Percentiles rank a stretch among this genome's conserved stretches.
Conservation (phyloP, 768 basidiomycete genomes). For the Russula abietina region DNA sequence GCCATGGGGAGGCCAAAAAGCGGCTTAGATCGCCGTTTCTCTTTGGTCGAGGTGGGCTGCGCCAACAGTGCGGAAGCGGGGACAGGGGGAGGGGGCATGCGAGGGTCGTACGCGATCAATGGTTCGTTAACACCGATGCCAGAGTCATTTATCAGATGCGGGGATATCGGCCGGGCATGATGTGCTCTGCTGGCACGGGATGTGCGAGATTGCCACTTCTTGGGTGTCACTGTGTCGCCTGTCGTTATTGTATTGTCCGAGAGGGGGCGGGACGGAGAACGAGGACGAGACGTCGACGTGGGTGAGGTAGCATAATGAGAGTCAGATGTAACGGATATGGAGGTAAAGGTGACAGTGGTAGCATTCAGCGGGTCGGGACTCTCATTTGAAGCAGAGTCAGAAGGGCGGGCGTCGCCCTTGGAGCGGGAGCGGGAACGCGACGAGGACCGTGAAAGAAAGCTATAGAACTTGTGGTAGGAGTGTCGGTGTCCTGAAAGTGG, state of each 20-base stretch:
- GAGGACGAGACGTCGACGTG: slow-evolving; percentile 42
- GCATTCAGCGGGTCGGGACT: slow-evolving; percentile 23
- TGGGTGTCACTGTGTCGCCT: slow-evolving; percentile 52
- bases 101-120: slow-evolving; percentile 20
- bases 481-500: not conserved
- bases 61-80: slow-evolving; percentile 23
- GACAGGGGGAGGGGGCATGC: slow-evolving; percentile 24
- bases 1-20: slow-evolving; percentile 35
- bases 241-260: slow-evolving; percentile 61
- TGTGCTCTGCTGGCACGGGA: slow-evolving; percentile 13
- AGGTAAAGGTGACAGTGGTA: slow-evolving; percentile 23
- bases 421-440: slow-evolving; percentile 58
- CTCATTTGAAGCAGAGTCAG: slow-evolving; percentile 28
- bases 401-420: slow-evolving; percentile 22
- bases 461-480: slow-evolving; percentile 43
- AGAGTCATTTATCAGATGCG: slow-evolving; percentile 14
- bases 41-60: slow-evolving; percentile 28
- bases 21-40: slow-evolving; percentile 37
- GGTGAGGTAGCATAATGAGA: slow-evolving; percentile 20
- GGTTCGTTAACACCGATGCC: slow-evolving; percentile 18
- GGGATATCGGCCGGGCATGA: slow-evolving; percentile 2
- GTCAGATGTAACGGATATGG: slow-evolving; percentile 23
- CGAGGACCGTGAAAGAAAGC: slow-evolving; percentile 43
- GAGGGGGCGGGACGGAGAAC: slow-evolving; percentile 52
- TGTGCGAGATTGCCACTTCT: slow-evolving; percentile 19